Base-by-base conservation (phyloP, 2,329 filamentous ascomycete genomes). In the Fusarium oxysporum region DNA sequence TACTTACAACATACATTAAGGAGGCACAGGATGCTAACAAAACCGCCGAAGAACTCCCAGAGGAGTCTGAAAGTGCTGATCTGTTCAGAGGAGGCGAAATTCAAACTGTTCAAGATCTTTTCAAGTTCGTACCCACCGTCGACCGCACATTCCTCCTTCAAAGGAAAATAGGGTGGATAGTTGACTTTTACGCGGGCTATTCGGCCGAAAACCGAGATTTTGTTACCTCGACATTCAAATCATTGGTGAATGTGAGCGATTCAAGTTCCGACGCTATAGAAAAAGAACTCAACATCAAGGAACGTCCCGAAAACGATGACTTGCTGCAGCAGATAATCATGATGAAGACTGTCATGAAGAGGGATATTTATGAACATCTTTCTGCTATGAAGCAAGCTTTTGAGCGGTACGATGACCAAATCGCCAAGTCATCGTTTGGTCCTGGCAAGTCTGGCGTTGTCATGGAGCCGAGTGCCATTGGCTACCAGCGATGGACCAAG, bases 161-260 rank as follows among this genome's bases (percentile, higher is more conserved):
- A 2, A 32, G 21, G 8, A 48, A 48, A 7, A 48, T 32, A 32
- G 28, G 45, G 3, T 32, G 0, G 21, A 17, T 32, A 23, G 21
- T 32, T 3, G 21, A 48, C 14, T 48, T 48, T 32, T 48, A 17
- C 10, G 3, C 28, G 5, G 45, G 2, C 21, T 48, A 32, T 16
- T 13, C 45, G 10, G 10, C 45, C 3, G 45, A 48, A 13, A 48
- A 32, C 4, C 21, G 21, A 2, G 14, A 8, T 5, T 3, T 32
- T 5, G 11, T 48, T 4, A 2, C 28, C 28, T 32, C 45, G 3
- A 48, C 45, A 32, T 32, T 12, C 45, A 23, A 5, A 2, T 32
- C 45, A 9, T 3, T 48, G 7, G 21, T 3, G 8, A 1, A 5
- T 6, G 21, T 48, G 3, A 16, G 2, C 14, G 21, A 4, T 6